A percentile compares a stretch with the other conserved stretches of the same genome.
phyloP scores from a whole-genome alignment of 2,329 filamentous ascomycete genomes.

The Xylariaceae sp. region DNA sequence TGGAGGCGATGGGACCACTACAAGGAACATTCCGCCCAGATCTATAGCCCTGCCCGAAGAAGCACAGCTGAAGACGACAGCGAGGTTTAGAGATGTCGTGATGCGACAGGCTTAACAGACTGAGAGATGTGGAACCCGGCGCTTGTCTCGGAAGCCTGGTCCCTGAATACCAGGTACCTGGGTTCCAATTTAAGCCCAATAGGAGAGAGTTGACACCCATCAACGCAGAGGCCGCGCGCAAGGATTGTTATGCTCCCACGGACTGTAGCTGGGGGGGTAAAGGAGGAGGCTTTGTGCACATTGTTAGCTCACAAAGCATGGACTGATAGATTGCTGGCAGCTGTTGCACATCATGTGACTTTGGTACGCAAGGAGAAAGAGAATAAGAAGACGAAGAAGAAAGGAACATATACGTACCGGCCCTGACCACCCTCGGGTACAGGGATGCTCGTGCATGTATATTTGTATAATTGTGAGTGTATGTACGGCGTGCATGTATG shows the following conservation, averaged over 20 bases:
- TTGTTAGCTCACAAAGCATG: conserved; percentile 3
- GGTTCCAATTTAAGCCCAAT: neutral
- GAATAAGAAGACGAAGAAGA: too few species aligned
- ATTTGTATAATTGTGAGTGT: too few species aligned
- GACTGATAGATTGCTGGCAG: conserved; percentile 27
- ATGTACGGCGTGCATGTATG: too few species aligned
- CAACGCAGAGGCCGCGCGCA: neutral
- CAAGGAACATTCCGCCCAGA: neutral
- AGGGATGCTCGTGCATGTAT: too few species aligned
- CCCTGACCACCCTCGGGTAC: too few species aligned
- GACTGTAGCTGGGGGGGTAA: too few species aligned
- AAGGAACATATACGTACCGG: too few species aligned
- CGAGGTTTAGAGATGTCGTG: neutral
- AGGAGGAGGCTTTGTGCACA: neutral
- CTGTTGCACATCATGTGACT: conserved; percentile 25
- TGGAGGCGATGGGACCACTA: neutral
- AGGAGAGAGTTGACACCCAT: neutral
- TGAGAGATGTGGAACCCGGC: neutral
- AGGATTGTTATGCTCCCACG: too few species aligned
- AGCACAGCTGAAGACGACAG: neutral
- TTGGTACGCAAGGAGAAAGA: conserved; percentile 2
- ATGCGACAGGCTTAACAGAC: neutral
- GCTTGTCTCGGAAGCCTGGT: conserved; percentile 6
- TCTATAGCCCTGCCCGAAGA: neutral
- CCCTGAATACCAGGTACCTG: neutral